Percentiles rank a stretch among this genome's conserved stretches.
Conservation (phyloP, 148 eudicot genomes). For the Arbutus unedo region DNA sequence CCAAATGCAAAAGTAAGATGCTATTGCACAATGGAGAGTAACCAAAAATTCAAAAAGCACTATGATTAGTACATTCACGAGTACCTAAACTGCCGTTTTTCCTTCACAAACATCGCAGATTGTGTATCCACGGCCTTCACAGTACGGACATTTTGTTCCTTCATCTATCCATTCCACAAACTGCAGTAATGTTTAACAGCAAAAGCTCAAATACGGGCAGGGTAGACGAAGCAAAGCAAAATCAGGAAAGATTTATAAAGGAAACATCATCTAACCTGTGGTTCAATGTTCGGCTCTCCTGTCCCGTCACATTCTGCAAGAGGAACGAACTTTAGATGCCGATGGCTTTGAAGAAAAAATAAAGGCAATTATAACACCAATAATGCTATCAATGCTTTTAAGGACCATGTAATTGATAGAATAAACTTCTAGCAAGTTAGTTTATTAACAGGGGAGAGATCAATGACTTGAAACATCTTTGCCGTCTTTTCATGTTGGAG, state of each 20-base stretch:
- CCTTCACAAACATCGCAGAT: conserved; percentile 71
- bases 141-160: conserved; percentile 78
- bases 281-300: conserved; percentile 85
- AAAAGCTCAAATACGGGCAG: neutral
- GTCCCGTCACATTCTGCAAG: conserved; percentile 93
- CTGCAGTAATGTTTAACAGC: conserved; percentile 44
- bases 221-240: neutral
- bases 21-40: neutral
- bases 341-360: neutral
- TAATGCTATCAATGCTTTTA: neutral
- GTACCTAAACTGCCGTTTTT: conserved; percentile 22
- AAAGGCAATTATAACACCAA: neutral
- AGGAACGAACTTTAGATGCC: conserved; percentile 18
- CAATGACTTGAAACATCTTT: neutral
- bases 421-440: neutral
- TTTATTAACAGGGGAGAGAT: neutral
- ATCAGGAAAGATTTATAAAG: neutral
- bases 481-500: neutral
- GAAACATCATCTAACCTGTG: conserved; percentile 53
- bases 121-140: conserved; percentile 73
- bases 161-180: conserved; percentile 93
- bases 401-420: neutral
- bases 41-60: neutral
- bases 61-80: neutral
- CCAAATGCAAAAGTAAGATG: neutral